These are phyloP conservation scores for Syzygium grande DNA, from an alignment of 345 rosid species.

Conservation along the genomic window DNA sequence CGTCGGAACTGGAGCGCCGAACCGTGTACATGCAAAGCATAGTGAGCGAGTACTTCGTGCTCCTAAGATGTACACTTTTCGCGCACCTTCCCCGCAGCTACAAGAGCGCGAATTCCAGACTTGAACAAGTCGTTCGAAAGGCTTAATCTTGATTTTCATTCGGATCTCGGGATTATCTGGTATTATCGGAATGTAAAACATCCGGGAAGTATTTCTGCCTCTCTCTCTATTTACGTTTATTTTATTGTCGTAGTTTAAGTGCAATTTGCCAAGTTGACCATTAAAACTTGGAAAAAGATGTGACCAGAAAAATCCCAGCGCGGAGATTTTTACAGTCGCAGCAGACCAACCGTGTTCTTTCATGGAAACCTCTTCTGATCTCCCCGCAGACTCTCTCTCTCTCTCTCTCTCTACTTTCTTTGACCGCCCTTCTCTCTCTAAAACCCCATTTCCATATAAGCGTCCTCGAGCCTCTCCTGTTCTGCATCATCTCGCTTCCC, in stretches of 20 bases:
- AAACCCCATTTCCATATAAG: background rate
- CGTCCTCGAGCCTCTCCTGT: background rate
- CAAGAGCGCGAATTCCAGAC: too few species aligned
- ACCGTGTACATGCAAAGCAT: too few species aligned
- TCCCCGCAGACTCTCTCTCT: background rate
- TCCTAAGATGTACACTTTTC: too few species aligned
- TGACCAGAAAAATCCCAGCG: background rate
- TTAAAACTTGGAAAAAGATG: background rate
- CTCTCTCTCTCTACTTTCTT: slow-evolving; percentile 11
- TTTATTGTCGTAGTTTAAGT: background rate
- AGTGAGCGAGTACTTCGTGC: too few species aligned
- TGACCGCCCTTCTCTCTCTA: slow-evolving; percentile 11
- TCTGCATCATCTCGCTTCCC: background rate
- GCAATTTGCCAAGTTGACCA: background rate
- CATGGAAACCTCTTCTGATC: slow-evolving; percentile 6
- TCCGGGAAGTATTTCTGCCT: too few species aligned
- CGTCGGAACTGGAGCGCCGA: background rate
- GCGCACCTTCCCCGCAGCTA: too few species aligned
- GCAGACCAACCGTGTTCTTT: background rate
- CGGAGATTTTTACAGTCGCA: background rate
- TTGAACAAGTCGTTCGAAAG: too few species aligned
- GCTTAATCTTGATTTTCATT: too few species aligned
- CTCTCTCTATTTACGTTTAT: background rate
- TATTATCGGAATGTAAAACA: too few species aligned
- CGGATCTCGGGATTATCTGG: too few species aligned